Evolutionary conservation across 140 eudicot genomes (phyloP), one percentile per base, ranked within the genome.

Genomic region (Ambrosia hybrid): DNA sequence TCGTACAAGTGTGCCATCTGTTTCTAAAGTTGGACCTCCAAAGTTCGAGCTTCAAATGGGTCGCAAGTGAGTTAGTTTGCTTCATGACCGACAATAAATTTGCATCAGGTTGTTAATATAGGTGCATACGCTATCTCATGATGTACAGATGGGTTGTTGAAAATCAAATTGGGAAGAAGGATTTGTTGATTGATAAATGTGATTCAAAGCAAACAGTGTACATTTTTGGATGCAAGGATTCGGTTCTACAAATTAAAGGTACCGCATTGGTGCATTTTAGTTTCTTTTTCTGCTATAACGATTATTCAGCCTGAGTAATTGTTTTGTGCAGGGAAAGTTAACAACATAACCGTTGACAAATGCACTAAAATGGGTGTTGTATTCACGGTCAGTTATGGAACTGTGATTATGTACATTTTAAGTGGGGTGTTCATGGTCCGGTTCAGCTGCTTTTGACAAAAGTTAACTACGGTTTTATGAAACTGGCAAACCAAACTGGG

Each of bases 1-100:
- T 43, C 86, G 83, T 64, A 45, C 55, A 43, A 74, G 58, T 59
- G 77, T 83, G 58, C 74, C 84, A 37, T 75, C 96, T 74, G 57
- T 81, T 76, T 83, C 98, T 26, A 92, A 89, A 81, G 71, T 85
- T 6, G 91, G 85, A 63, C 95, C 95, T 70, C 96, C 96, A 39
- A 92, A 85, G 68, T 75, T 92, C 0, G 98, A 92, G 91, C 96
- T 92, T 78, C 98, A 92, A 68, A 83, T 92, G 95, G 97, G 97
- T 83, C 95, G 98, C 63, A 92, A 92, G 98, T 92, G 83, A 87
- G 96, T 87, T 16, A 41, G 13, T 76, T 14, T 57, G 62, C 26
- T 39, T 77, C 45, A 65, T 51, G 39, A 37, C 16, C 45, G 34
- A 38, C 51, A 51, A 39, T 0, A 45, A 51, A 33, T 21, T 48